phyloP scores from a whole-genome alignment of 129 eudicot species.

The Chrysanthemum seticuspe region DNA sequence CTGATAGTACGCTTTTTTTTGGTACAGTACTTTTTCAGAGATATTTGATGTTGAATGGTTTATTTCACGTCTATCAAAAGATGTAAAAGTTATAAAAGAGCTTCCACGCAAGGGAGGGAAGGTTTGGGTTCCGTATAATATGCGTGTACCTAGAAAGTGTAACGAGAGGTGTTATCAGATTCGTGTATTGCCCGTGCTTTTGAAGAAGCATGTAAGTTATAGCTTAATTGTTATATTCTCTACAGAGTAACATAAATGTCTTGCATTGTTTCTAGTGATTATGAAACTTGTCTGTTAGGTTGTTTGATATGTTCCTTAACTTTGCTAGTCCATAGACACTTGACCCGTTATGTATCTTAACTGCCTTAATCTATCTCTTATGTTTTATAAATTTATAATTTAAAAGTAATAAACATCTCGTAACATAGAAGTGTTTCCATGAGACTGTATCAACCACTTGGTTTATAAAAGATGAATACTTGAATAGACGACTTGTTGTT shows the following conservation, averaged over 20 bases:
- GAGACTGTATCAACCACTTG: not conserved
- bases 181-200: conserved; percentile 79
- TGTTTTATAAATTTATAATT: conserved; percentile 7
- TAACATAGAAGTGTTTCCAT: not conserved
- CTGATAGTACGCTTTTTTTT: conserved; percentile 21
- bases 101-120: conserved; percentile 72
- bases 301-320: not conserved
- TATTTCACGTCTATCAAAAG: conserved; percentile 66
- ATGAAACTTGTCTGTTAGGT: not conserved
- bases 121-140: conserved; percentile 60
- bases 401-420: not conserved
- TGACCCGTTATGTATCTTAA: not conserved
- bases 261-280: conserved; percentile 10
- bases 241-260: not conserved
- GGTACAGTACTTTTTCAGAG: conserved; percentile 82
- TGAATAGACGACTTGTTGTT: not conserved
- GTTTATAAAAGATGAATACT: not conserved
- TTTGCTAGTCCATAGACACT: not conserved
- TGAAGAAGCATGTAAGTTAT: conserved; percentile 73
- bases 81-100: conserved; percentile 75
- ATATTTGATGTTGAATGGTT: conserved; percentile 93
- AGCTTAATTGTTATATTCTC: conserved; percentile 6
- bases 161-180: conserved; percentile 70
- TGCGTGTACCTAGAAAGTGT: conserved; percentile 98
- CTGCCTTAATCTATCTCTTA: not conserved